Conservation (phyloP, 2,329 filamentous ascomycete genomes). For the Scytalidium lignicola region DNA sequence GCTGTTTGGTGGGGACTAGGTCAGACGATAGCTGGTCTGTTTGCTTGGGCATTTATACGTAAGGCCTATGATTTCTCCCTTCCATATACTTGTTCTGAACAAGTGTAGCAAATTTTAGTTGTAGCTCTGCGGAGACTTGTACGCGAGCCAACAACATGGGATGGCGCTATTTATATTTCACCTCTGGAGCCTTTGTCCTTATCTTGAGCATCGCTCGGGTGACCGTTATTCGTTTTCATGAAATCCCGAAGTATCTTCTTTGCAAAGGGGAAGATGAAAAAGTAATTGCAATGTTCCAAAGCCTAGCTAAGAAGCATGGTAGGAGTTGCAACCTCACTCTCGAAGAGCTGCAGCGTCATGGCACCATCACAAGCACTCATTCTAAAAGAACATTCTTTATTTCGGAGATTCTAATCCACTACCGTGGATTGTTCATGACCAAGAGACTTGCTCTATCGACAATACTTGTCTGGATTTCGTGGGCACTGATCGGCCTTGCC, state of each 20-base stretch:
- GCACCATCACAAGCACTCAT: conserved; percentile 17
- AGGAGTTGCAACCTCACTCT: conserved; percentile 44
- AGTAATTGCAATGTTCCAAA: conserved; percentile 41
- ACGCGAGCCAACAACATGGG: conserved; percentile 46
- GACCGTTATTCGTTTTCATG: conserved; percentile 44
- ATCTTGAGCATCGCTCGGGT: conserved; percentile 44
- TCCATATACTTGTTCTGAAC: too few relatives aligned
- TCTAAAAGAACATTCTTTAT: conserved; percentile 24
- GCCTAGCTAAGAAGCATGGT: conserved; percentile 45
- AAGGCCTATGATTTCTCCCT: too few relatives aligned
- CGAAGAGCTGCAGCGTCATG: conserved; percentile 39
- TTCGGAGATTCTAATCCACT: conserved; percentile 39
- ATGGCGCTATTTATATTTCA: conserved; percentile 51
- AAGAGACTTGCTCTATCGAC: conserved; percentile 55
- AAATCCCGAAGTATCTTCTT: conserved; percentile 51
- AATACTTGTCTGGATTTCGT: conserved; percentile 59
- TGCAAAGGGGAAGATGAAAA: conserved; percentile 45
- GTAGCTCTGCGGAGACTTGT: conserved; percentile 27
- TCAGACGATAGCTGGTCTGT: conserved; percentile 36
- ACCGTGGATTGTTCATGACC: conserved; percentile 59
- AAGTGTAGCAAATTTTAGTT: neutral
- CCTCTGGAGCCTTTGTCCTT: conserved; percentile 45
- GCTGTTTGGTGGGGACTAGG: conserved; percentile 45
- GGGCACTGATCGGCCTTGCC: conserved; percentile 63
- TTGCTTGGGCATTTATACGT: conserved; percentile 29